Evolutionary conservation across 805 yeast species (phyloP).

Genomic region (Yamadazyma ubonensis): DNA sequence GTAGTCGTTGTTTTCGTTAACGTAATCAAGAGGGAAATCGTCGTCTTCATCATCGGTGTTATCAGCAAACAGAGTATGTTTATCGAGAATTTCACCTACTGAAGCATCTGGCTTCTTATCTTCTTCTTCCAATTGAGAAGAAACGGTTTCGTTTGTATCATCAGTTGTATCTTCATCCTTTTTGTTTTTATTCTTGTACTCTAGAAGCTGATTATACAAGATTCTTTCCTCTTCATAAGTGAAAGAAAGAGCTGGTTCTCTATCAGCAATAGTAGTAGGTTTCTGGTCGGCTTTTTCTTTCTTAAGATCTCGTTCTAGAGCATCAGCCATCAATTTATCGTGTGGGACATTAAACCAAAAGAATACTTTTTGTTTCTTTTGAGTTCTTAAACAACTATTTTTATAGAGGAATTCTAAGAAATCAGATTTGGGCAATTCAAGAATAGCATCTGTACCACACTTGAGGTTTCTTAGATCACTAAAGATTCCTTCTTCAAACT

Average conservation of each 20-base stretch:
- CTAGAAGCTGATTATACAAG: constrained; percentile 53
- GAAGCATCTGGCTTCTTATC: constrained; percentile 9
- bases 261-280: constrained; percentile 68
- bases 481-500: constrained; percentile 95
- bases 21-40: constrained; percentile 72
- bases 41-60: constrained; percentile 52
- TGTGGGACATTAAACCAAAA: constrained; percentile 97
- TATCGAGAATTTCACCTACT: constrained; percentile 13
- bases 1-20: constrained; percentile 31
- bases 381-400: constrained; percentile 86
- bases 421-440: constrained; percentile 83
- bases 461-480: constrained; percentile 86
- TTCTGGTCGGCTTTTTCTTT: constrained; percentile 61
- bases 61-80: constrained; percentile 25
- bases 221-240: constrained; percentile 54
- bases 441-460: constrained; percentile 80
- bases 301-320: constrained; percentile 87
- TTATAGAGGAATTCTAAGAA: constrained; percentile 82
- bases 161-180: constrained; percentile 10
- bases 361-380: constrained; percentile 94
- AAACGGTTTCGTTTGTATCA: constrained; percentile 11
- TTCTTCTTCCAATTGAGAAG: constrained; percentile 10
- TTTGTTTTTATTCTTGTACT: constrained; percentile 10
- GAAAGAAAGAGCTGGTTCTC: constrained; percentile 82
- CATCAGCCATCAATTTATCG: constrained; percentile 88